Conservation (phyloP, 1,284 basidiomycete genomes). For the Moniliella sp. region DNA sequence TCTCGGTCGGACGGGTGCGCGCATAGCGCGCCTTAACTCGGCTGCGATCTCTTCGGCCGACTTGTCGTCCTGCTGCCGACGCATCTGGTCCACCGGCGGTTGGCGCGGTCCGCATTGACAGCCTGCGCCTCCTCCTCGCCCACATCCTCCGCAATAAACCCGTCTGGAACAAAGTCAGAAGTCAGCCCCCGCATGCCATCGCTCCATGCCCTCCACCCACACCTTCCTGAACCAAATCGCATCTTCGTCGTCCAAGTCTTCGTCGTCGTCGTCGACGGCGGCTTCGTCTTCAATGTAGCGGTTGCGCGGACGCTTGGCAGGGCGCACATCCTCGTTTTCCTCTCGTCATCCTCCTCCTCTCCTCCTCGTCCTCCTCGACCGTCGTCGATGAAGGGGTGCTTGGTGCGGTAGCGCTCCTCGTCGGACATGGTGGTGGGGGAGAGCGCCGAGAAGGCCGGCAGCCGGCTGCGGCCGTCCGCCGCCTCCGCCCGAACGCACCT, state of each 20-base stretch:
- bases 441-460: too few relatives aligned
- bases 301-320: constrained; percentile 15
- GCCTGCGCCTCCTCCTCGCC: constrained; percentile 44
- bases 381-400: constrained; percentile 1
- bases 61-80: constrained; percentile 57
- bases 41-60: constrained; percentile 71
- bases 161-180: constrained; percentile 30
- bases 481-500: too few relatives aligned
- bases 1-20: constrained; percentile 35
- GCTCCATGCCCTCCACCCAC: constrained; percentile 3
- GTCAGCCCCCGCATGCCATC: background rate
- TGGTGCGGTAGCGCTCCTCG: too few relatives aligned
- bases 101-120: constrained; percentile 47
- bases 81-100: constrained; percentile 53
- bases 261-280: constrained; percentile 49
- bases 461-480: too few relatives aligned
- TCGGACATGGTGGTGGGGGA: too few relatives aligned
- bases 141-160: constrained; percentile 50
- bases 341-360: constrained; percentile 15
- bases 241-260: constrained; percentile 32
- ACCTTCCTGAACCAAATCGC: constrained; percentile 37
- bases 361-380: constrained; percentile 4
- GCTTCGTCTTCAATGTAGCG: constrained; percentile 79
- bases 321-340: constrained; percentile 7
- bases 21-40: constrained; percentile 57